Conservation (phyloP, 805 yeast species). For the Saccharomycopsis javanensis region DNA sequence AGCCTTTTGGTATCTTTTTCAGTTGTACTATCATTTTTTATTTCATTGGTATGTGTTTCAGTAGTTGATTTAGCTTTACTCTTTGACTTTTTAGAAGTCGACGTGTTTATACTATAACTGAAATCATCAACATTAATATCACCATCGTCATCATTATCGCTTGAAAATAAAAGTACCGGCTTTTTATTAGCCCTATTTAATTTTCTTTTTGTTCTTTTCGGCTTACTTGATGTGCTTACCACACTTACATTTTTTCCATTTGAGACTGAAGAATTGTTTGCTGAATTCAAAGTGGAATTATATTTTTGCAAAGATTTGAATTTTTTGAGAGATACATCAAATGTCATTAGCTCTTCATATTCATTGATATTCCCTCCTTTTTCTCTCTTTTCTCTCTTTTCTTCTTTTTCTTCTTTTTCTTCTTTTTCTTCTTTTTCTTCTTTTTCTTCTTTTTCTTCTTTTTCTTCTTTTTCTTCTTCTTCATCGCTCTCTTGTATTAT, state of each 20-base stretch:
- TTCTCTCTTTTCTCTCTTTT: neutral
- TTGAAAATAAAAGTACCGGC: constrained; percentile 11
- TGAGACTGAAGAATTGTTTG: neutral
- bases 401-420: neutral
- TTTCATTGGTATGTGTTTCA: neutral
- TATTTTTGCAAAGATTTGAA: constrained; percentile 12
- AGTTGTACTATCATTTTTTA: constrained; percentile 2
- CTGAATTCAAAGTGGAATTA: constrained; percentile 8
- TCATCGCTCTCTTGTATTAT: neutral
- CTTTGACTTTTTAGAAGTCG: neutral
- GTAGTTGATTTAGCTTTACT: neutral
- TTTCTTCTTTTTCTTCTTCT: neutral
- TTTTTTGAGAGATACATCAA: constrained; percentile 14
- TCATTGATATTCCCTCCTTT: constrained; percentile 6
- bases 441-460: neutral
- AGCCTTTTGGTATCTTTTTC: constrained; percentile 1
- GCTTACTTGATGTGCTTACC: neutral
- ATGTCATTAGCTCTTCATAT: constrained; percentile 7
- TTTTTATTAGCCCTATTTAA: constrained; percentile 14
- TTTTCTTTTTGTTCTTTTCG: constrained; percentile 8
- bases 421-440: neutral
- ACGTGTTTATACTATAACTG: neutral
- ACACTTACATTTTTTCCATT: neutral
- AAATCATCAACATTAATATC: neutral
- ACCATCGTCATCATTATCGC: constrained; percentile 8